These are phyloP conservation scores for Parietaria judaica DNA, from an alignment of 306 rosid species.

Conservation along the genomic window DNA sequence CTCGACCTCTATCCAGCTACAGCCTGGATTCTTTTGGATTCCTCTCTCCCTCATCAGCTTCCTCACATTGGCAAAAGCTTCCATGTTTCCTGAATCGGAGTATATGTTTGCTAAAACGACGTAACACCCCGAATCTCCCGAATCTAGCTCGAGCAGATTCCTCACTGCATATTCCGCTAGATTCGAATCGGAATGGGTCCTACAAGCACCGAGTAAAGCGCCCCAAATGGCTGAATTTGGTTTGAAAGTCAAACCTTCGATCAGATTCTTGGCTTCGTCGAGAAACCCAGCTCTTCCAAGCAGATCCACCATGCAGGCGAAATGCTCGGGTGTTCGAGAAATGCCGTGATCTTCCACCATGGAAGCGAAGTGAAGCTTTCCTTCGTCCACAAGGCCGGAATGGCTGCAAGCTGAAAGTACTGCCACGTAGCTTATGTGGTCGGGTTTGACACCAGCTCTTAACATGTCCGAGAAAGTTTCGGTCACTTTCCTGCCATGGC, in stretches of 20 bases:
- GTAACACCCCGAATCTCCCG: neutral
- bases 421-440: slow-evolving; percentile 52
- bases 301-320: slow-evolving; percentile 59
- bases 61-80: slow-evolving; percentile 3
- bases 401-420: slow-evolving; percentile 70
- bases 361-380: slow-evolving; percentile 43
- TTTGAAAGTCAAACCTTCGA: slow-evolving; percentile 42
- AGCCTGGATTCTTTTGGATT: slow-evolving; percentile 8
- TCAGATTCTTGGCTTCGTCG: slow-evolving; percentile 48
- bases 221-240: slow-evolving; percentile 54
- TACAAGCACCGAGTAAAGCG: slow-evolving; percentile 49
- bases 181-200: slow-evolving; percentile 35
- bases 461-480: slow-evolving; percentile 48
- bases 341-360: slow-evolving; percentile 48
- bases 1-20: slow-evolving; percentile 13
- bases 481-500: slow-evolving; percentile 48
- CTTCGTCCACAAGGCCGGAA: slow-evolving; percentile 55
- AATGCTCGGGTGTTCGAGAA: slow-evolving; percentile 54
- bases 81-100: neutral
- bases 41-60: slow-evolving; percentile 8
- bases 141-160: slow-evolving; percentile 30
- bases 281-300: slow-evolving; percentile 59
- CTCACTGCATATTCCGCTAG: slow-evolving; percentile 45
- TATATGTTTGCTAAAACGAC: neutral
- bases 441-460: slow-evolving; percentile 33